Base-by-base conservation (phyloP, 176 grass and related monocot species). In the Musa schizocarpa region DNA sequence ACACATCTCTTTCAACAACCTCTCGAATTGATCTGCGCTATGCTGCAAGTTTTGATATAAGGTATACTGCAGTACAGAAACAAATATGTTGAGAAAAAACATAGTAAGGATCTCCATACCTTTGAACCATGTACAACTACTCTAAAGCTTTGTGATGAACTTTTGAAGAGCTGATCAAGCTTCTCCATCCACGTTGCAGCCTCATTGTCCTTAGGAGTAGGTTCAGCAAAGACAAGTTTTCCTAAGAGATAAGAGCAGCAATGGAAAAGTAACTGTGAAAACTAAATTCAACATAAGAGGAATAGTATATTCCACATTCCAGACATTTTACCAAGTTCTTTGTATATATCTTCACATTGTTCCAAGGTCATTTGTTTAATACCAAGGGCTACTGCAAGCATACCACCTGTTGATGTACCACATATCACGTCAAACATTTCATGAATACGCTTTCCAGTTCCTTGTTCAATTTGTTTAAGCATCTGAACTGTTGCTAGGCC, bases 401-500 rank as follows among this genome's bases (percentile, higher is more conserved):
- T 98, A 59, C 94, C 94, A 83, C 94, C 94, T 26, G 94, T 98
- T 23, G 94, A 98, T 75, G 94, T 98, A 79, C 94, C 94, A 66
- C 94, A 98, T 85, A 98, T 98, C 68, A 98, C 82, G 67, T 98
- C 94, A 90, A 98, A 98, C 88, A 98, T 89, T 86, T 98, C 94
- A 81, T 98, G 88, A 83, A 98, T 93, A 53, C 76, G 80, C 80
- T 85, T 93, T 65, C 94, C 94, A 80, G 90, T 91, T 87, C 94
- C 90, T 89, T 93, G 78, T 78, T 98, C 94, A 75, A 98, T 93
- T 79, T 98, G 90, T 77, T 93, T 98, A 83, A 98, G 90, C 54
- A 98, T 98, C 81, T 98, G 90, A 50, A 98, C 94, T 79, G 94
- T 98, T 55, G 90, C 94, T 87, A 98, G 86, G 71, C 94, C 94